These are phyloP conservation scores for Phycomyces blakesleeanus DNA, from an alignment of 192 early-diverging fungal genomes.

Conservation along the genomic window DNA sequence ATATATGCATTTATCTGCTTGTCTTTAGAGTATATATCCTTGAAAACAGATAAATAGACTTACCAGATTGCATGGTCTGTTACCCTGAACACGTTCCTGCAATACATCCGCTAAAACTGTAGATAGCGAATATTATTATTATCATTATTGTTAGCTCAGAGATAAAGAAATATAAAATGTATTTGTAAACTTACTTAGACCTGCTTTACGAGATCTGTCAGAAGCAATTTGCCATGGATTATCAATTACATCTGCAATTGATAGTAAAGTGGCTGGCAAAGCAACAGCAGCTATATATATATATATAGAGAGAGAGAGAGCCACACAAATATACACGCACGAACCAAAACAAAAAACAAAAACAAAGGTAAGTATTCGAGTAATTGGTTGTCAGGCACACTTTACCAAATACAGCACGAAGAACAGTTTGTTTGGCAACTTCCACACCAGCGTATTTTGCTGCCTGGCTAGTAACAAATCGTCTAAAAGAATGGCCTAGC, in stretches of 20 bases:
- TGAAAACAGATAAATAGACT: not conserved
- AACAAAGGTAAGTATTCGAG: too few relatives aligned
- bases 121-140: not conserved
- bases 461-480: constrained; percentile 48
- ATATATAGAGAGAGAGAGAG: too few relatives aligned
- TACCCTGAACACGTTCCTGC: constrained; percentile 50
- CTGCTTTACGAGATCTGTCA: constrained; percentile 53
- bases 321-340: too few relatives aligned
- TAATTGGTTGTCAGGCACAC: too few relatives aligned
- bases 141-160: not conserved
- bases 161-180: not conserved
- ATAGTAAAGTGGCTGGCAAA: constrained; percentile 47
- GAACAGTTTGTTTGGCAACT: constrained; percentile 47
- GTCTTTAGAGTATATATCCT: not conserved
- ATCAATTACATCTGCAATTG: constrained; percentile 54
- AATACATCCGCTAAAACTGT: constrained; percentile 55
- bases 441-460: constrained; percentile 45
- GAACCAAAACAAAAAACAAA: too few relatives aligned
- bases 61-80: constrained; percentile 50
- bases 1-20: too few relatives aligned
- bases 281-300: constrained; percentile 48
- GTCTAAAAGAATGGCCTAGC: constrained; percentile 46
- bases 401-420: constrained; percentile 46
- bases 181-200: constrained; percentile 29
- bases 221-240: constrained; percentile 56